Evolutionary conservation across 148 eudicot genomes (phyloP).

Genomic region (Spergularia marina): DNA sequence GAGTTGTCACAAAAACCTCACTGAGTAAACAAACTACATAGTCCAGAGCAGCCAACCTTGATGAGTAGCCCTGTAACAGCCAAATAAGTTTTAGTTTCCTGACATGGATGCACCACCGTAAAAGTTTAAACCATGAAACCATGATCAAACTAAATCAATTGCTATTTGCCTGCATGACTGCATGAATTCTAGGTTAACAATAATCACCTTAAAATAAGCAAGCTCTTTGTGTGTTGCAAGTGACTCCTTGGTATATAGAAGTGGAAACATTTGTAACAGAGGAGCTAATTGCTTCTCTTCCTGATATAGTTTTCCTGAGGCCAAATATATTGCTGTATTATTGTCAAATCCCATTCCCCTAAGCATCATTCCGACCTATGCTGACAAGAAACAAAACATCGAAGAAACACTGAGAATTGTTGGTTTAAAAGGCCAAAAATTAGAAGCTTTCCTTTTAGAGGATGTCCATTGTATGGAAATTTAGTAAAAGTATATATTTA

Average conservation of each 20-base stretch:
- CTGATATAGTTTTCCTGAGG: constrained; percentile 75
- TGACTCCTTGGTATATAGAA: constrained; percentile 67
- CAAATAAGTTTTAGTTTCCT: constrained; percentile 5
- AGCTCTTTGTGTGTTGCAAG: constrained; percentile 71
- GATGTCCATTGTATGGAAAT: background rate
- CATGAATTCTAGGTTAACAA: background rate
- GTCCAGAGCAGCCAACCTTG: constrained; percentile 88
- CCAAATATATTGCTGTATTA: constrained; percentile 71
- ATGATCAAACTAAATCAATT: background rate
- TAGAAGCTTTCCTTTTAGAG: background rate
- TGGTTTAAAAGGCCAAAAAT: background rate
- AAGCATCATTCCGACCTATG: constrained; percentile 93
- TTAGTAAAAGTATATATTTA: background rate
- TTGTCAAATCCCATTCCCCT: constrained; percentile 90
- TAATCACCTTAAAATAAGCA: constrained; percentile 52
- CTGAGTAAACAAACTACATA: constrained; percentile 69
- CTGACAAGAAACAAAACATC: constrained; percentile 45
- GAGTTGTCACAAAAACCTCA: constrained; percentile 89
- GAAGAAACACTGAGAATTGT: constrained; percentile 2
- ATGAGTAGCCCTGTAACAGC: constrained; percentile 61
- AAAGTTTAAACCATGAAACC: background rate
- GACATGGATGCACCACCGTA: constrained; percentile 1
- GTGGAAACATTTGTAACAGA: constrained; percentile 80
- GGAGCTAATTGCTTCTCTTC: constrained; percentile 64
- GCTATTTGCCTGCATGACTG: background rate